phyloP scores from a whole-genome alignment of 306 rosid species.

The Boehmeria nivea region DNA sequence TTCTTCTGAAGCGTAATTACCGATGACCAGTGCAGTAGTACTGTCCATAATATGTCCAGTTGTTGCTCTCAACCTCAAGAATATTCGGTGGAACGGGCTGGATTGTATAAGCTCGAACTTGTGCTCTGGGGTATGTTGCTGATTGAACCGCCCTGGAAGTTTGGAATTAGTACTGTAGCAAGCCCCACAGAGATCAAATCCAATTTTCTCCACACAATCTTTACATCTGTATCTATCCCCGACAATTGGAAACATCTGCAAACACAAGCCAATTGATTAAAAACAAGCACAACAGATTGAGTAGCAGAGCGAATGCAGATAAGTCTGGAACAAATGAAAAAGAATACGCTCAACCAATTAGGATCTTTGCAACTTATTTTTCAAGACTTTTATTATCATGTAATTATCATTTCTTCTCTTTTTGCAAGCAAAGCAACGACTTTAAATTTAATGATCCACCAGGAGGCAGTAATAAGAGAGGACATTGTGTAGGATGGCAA shows the following conservation, averaged over 20 bases:
- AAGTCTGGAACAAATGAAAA: neutral
- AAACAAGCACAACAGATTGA: neutral
- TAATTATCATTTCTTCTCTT: neutral
- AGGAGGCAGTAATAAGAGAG: too few relatives aligned
- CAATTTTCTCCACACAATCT: conserved; percentile 55
- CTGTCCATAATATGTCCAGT: conserved; percentile 25
- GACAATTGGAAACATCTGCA: conserved; percentile 58
- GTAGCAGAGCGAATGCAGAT: neutral
- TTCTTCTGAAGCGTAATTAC: conserved; percentile 24
- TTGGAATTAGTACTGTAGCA: conserved; percentile 57
- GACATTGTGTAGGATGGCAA: too few relatives aligned
- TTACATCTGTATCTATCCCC: conserved; percentile 75
- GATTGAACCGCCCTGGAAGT: conserved; percentile 93
- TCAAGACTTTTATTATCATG: too few relatives aligned
- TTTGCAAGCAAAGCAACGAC: neutral
- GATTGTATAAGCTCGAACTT: conserved; percentile 26
- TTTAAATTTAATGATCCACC: too few relatives aligned
- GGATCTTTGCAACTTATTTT: too few relatives aligned
- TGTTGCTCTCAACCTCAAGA: conserved; percentile 22
- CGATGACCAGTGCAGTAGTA: conserved; percentile 21
- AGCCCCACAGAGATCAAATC: conserved; percentile 78
- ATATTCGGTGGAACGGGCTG: neutral
- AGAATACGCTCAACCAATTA: neutral
- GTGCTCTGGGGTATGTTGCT: conserved; percentile 84
- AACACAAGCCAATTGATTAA: conserved; percentile 1